phyloP scores from a whole-genome alignment of 768 basidiomycete species.

The Mycena galericulata region DNA sequence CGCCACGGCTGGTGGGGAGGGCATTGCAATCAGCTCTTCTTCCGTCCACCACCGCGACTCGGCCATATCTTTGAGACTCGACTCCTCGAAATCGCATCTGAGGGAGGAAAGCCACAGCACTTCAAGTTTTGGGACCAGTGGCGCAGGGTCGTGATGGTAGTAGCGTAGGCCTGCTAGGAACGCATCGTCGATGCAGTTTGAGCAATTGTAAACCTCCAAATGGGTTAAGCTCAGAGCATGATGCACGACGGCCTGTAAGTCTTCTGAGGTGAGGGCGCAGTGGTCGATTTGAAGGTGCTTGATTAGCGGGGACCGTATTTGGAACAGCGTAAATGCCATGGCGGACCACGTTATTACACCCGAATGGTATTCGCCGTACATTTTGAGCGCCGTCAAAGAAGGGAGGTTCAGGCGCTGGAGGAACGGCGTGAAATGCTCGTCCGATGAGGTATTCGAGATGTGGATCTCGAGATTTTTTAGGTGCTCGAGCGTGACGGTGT shows the following conservation, averaged over 20 bases:
- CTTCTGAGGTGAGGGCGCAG: conserved; percentile 30
- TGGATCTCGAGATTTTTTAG: conserved; percentile 22
- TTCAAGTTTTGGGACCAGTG: conserved; percentile 22
- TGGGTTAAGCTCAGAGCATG: conserved; percentile 10
- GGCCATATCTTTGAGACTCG: conserved; percentile 21
- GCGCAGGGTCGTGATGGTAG: conserved; percentile 5
- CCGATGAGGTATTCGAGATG: conserved; percentile 24
- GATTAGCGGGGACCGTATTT: conserved; percentile 23
- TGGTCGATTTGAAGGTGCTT: conserved; percentile 26
- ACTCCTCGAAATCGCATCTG: conserved; percentile 26
- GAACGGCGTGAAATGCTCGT: conserved; percentile 27
- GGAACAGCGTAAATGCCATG: conserved; percentile 21
- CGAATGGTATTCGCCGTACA: conserved; percentile 29
- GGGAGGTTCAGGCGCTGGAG: conserved; percentile 27
- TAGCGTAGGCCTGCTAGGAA: conserved; percentile 21
- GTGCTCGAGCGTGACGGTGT: conserved; percentile 9
- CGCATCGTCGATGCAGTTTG: conserved; percentile 30
- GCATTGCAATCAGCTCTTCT: conserved; percentile 16
- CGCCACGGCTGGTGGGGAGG: conserved; percentile 17
- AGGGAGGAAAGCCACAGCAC: conserved; percentile 28
- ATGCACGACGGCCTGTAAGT: conserved; percentile 19
- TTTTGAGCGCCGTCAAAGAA: conserved; percentile 13
- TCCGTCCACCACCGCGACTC: conserved; percentile 33
- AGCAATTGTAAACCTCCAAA: conserved; percentile 27
- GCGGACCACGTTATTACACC: conserved; percentile 28